These are phyloP conservation scores for Imleria badia DNA, from an alignment of 768 basidiomycete species.

Conservation along the genomic window DNA sequence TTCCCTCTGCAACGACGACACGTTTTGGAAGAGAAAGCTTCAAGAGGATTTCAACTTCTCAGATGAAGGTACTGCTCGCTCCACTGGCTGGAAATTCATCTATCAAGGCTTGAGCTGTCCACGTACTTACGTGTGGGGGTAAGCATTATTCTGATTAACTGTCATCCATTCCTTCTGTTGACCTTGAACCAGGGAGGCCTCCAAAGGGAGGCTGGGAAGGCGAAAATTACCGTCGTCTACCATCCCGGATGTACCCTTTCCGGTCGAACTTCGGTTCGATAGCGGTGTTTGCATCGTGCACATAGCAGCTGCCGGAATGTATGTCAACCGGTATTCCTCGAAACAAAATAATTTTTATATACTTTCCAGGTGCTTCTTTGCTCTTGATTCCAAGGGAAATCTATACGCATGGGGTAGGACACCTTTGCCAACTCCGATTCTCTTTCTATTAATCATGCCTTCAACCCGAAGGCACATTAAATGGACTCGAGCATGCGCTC, in stretches of 20 bases:
- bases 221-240: conserved; percentile 33
- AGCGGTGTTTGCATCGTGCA: conserved; percentile 64
- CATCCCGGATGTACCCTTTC: conserved; percentile 54
- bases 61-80: conserved; percentile 66
- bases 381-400: conserved; percentile 70
- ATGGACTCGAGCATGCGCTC: conserved; percentile 44
- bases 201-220: conserved; percentile 65
- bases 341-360: neutral
- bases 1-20: conserved; percentile 62
- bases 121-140: conserved; percentile 62
- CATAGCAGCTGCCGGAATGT: conserved; percentile 84
- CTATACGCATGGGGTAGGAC: conserved; percentile 79
- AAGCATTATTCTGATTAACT: conserved; percentile 15
- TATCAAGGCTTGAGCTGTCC: conserved; percentile 68
- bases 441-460: conserved; percentile 3
- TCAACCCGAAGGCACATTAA: conserved; percentile 56
- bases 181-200: conserved; percentile 47
- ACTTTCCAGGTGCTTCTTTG: conserved; percentile 77
- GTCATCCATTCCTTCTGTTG: neutral
- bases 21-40: conserved; percentile 75
- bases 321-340: conserved; percentile 24
- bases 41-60: conserved; percentile 77
- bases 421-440: neutral
- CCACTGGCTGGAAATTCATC: conserved; percentile 76
- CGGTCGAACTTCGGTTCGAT: conserved; percentile 55